Evolutionary conservation across 495 filamentous ascomycete genomes (phyloP).

Genomic region (Penicillium antarcticum): DNA sequence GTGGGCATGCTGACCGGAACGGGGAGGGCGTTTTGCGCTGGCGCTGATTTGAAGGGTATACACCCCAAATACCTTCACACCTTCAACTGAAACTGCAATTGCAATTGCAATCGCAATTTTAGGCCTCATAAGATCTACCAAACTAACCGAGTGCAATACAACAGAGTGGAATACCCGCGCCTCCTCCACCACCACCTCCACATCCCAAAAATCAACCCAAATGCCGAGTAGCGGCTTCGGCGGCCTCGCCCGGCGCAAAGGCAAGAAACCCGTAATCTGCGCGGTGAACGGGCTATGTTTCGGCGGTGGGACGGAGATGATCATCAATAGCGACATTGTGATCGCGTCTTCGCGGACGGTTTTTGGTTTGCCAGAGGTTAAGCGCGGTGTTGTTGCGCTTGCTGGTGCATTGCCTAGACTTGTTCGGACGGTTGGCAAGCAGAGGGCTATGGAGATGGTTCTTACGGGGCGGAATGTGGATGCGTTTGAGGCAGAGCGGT

Average conservation of each 20-base stretch:
- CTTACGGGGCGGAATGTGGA: slow-evolving; percentile 59
- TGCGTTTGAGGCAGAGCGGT: slow-evolving; percentile 57
- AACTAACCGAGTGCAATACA: slow-evolving; percentile 3
- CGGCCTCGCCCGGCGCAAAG: slow-evolving; percentile 44
- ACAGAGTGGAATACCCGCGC: slow-evolving; percentile 39
- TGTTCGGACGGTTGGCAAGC: slow-evolving; percentile 61
- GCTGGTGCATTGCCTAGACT: slow-evolving; percentile 72
- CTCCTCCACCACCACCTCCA: background rate
- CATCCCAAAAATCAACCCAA: slow-evolving; percentile 8
- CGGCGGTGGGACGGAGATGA: slow-evolving; percentile 76
- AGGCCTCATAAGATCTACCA: background rate
- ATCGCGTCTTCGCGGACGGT: slow-evolving; percentile 50
- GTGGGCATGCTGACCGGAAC: slow-evolving; percentile 55
- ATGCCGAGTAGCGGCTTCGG: slow-evolving; percentile 34
- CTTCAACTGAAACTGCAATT: background rate
- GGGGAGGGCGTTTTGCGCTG: slow-evolving; percentile 58
- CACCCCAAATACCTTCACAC: background rate
- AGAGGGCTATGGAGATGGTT: slow-evolving; percentile 73
- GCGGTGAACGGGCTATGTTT: slow-evolving; percentile 71
- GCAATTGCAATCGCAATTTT: background rate
- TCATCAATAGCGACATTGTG: slow-evolving; percentile 70
- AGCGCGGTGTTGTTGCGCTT: slow-evolving; percentile 66
- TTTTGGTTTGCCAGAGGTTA: slow-evolving; percentile 69
- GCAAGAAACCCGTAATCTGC: slow-evolving; percentile 62
- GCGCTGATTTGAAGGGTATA: slow-evolving; percentile 54